phyloP scores from a whole-genome alignment of 331 rosid species.

The Arachis monticola region DNA sequence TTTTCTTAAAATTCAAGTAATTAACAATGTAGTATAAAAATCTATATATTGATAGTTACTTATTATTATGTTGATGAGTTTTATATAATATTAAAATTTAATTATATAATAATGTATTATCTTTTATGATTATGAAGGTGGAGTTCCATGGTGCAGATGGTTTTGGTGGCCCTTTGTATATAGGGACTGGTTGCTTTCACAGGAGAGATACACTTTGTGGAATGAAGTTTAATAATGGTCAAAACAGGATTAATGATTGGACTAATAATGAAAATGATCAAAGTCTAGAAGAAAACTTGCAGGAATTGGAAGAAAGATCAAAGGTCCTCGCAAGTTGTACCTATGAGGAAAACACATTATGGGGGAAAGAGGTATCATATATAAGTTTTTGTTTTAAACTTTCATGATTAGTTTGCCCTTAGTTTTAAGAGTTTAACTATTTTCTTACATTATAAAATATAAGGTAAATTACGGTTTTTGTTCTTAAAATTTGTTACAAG shows the following conservation, averaged over 20 bases:
- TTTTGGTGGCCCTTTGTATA: slow-evolving; percentile 67
- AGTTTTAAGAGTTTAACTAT: too few relatives aligned
- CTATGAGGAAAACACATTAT: slow-evolving; percentile 66
- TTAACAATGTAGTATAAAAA: too few relatives aligned
- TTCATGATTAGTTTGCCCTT: too few relatives aligned
- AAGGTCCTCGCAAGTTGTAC: slow-evolving; percentile 67
- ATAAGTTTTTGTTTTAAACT: too few relatives aligned
- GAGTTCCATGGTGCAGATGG: slow-evolving; percentile 69
- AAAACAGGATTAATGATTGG: slow-evolving; percentile 41
- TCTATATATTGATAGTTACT: too few relatives aligned
- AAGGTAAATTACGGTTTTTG: too few relatives aligned
- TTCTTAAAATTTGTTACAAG: too few relatives aligned
- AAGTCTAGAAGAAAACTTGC: slow-evolving; percentile 20
- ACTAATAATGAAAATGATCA: slow-evolving; percentile 22
- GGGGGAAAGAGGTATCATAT: slow-evolving; percentile 73
- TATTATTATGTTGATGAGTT: slow-evolving; percentile 6
- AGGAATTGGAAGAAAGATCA: slow-evolving; percentile 52
- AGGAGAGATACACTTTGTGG: slow-evolving; percentile 71
- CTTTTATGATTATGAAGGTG: slow-evolving; percentile 42
- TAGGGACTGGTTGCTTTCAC: slow-evolving; percentile 82
- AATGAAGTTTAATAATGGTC: slow-evolving; percentile 46
- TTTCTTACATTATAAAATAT: too few relatives aligned
- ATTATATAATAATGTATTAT: not conserved
- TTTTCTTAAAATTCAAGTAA: too few relatives aligned
- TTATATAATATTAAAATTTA: too few relatives aligned